phyloP scores from a whole-genome alignment of 192 early-diverging fungal species.

The Backusella sp. region DNA sequence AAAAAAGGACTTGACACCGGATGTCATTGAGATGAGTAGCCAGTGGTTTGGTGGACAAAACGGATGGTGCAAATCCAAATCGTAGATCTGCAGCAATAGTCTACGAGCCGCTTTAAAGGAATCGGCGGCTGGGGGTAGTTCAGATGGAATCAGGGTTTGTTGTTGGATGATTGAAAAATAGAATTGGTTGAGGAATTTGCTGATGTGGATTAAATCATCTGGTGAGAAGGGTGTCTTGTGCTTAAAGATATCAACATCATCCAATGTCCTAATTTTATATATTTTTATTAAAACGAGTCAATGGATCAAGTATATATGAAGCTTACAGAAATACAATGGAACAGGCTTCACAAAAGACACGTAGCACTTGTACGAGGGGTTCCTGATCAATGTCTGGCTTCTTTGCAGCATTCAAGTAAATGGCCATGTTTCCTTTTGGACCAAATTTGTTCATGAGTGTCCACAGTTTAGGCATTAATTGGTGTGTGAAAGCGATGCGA shows the following conservation, averaged over 20 bases:
- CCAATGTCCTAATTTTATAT: slow-evolving; percentile 10
- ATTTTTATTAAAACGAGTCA: not conserved
- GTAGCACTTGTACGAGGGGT: slow-evolving; percentile 53
- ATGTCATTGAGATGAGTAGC: slow-evolving; percentile 47
- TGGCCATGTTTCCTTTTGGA: slow-evolving; percentile 51
- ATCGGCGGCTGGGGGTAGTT: slow-evolving; percentile 13
- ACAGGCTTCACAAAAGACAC: slow-evolving; percentile 62
- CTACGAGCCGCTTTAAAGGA: slow-evolving; percentile 48
- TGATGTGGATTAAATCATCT: slow-evolving; percentile 34
- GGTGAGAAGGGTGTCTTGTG: slow-evolving; percentile 16
- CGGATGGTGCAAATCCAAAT: slow-evolving; percentile 49
- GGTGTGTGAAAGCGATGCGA: slow-evolving; percentile 48
- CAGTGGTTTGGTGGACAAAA: slow-evolving; percentile 64
- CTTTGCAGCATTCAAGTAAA: slow-evolving; percentile 57
- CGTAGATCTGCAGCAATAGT: slow-evolving; percentile 73
- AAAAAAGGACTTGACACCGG: slow-evolving; percentile 15
- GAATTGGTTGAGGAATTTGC: slow-evolving; percentile 62
- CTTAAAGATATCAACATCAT: slow-evolving; percentile 28
- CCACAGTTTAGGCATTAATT: slow-evolving; percentile 58
- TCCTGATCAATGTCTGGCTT: slow-evolving; percentile 47
- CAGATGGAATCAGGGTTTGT: slow-evolving; percentile 14
- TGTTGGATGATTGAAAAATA: slow-evolving; percentile 56
- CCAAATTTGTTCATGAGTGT: slow-evolving; percentile 54
- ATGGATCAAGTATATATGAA: not conserved
- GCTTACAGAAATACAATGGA: slow-evolving; percentile 59